Conservation (phyloP, 345 rosid species). For the Cardiospermum halicacabum region DNA sequence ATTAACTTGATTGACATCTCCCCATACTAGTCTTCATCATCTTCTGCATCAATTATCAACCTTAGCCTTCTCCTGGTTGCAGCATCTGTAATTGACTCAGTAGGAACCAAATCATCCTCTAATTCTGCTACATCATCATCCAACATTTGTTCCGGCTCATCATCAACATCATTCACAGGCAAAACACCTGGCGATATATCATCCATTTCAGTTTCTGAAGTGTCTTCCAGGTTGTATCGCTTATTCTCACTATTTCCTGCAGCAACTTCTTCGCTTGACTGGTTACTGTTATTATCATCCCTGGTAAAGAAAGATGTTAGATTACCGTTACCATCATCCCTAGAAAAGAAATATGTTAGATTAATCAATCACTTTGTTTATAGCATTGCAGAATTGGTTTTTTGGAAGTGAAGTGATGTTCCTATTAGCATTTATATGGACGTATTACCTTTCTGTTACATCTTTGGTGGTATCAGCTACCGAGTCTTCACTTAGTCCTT, state of each 20-base stretch:
- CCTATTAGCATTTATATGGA: conserved; percentile 1
- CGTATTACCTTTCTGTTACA: conserved; percentile 30
- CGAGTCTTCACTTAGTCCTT: conserved; percentile 13
- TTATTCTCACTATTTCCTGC: conserved; percentile 13
- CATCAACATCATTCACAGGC: conserved; percentile 17
- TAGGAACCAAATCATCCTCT: conserved; percentile 27
- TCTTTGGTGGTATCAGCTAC: conserved; percentile 19
- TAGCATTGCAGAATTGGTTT: background rate
- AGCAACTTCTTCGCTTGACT: conserved; percentile 7
- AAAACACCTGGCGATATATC: conserved; percentile 14
- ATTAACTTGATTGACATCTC: too few species aligned
- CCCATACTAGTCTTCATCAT: conserved; percentile 57
- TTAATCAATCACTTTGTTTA: too few species aligned
- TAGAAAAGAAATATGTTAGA: conserved; percentile 2
- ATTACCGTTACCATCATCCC: conserved; percentile 34
- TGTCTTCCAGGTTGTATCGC: conserved; percentile 19
- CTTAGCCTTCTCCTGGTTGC: conserved; percentile 49
- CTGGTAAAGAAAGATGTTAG: conserved; percentile 18
- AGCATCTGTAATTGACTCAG: conserved; percentile 20
- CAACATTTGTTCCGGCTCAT: conserved; percentile 16
- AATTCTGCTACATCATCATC: conserved; percentile 48
- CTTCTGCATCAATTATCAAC: conserved; percentile 57
- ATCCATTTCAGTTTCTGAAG: conserved; percentile 24
- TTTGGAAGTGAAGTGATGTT: background rate
- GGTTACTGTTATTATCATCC: conserved; percentile 23